Evolutionary conservation across 805 yeast genomes (phyloP).

Genomic region (Babjeviella inositovora): DNA sequence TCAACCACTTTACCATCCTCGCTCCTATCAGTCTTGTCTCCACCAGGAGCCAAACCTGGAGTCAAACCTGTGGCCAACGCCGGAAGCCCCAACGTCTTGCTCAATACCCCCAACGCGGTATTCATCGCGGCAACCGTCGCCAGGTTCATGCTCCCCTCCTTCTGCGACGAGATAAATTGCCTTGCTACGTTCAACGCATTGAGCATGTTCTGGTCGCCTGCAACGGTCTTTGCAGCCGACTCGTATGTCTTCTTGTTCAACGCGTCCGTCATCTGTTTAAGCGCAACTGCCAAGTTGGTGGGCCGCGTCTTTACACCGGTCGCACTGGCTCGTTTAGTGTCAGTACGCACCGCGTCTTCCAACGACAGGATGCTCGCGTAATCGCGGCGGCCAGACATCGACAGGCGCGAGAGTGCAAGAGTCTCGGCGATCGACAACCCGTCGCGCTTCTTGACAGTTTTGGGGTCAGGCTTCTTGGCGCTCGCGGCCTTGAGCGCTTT

Average conservation of each 20-base stretch:
- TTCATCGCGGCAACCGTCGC: constrained; percentile 10
- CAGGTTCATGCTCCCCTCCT: constrained; percentile 3
- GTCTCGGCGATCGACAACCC: constrained; percentile 45
- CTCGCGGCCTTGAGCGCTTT: no score
- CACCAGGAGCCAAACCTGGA: not conserved
- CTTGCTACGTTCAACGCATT: constrained; percentile 15
- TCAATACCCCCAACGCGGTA: constrained; percentile 8
- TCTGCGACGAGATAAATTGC: constrained; percentile 9
- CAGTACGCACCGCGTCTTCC: no score
- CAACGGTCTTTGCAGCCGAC: constrained; percentile 6
- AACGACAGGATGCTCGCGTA: no score
- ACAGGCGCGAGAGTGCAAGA: constrained; percentile 34
- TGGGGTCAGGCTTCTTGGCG: no score
- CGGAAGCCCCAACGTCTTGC: not conserved
- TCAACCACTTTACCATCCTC: not conserved
- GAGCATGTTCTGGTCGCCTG: constrained; percentile 9
- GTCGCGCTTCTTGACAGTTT: constrained; percentile 10
- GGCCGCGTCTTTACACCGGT: no score
- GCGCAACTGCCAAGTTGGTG: constrained; percentile 16
- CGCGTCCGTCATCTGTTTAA: constrained; percentile 18
- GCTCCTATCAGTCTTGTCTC: not conserved
- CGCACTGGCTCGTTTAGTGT: no score
- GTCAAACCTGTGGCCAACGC: constrained; percentile 1
- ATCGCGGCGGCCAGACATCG: no score
- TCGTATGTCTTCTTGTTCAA: constrained; percentile 6